Evolutionary conservation across 2,329 filamentous ascomycete species (phyloP).

Genomic region (Xylaria sp.): DNA sequence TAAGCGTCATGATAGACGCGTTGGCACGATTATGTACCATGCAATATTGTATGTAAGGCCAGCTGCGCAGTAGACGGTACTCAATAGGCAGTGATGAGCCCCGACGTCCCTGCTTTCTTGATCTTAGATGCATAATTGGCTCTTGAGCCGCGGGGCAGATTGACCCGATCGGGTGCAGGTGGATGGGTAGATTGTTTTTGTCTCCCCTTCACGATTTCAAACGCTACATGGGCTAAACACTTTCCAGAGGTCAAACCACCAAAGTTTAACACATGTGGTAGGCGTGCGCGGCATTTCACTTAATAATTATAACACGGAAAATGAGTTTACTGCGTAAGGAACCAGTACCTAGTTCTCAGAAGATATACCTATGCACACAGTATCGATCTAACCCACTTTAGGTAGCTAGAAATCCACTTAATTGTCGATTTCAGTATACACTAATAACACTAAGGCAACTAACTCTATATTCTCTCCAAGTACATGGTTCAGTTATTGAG

Average conservation of each 20-base stretch:
- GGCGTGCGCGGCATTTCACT: neutral
- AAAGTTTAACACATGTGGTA: neutral
- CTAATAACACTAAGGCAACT: neutral
- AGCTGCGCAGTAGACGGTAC: conserved; percentile 8
- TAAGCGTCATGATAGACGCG: neutral
- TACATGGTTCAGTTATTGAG: neutral
- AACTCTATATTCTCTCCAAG: neutral
- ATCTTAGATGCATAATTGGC: conserved; percentile 10
- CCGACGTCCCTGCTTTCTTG: conserved; percentile 9
- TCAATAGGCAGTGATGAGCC: conserved; percentile 16
- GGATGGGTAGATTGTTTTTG: neutral
- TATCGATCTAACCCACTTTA: neutral
- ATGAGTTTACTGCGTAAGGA: neutral
- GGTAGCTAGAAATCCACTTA: neutral
- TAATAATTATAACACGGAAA: neutral
- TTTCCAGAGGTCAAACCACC: neutral
- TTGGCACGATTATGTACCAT: conserved; percentile 22
- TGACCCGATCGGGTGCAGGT: neutral
- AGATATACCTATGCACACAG: neutral
- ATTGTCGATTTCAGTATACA: neutral
- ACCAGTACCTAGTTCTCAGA: neutral
- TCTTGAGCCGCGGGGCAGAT: neutral
- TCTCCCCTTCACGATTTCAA: neutral
- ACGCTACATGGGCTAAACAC: neutral
- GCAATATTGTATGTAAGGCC: conserved; percentile 29